Evolutionary conservation across 2,329 filamentous ascomycete genomes (phyloP), one percentile per base, ranked within the genome.

Genomic region (Volutella citrinella): DNA sequence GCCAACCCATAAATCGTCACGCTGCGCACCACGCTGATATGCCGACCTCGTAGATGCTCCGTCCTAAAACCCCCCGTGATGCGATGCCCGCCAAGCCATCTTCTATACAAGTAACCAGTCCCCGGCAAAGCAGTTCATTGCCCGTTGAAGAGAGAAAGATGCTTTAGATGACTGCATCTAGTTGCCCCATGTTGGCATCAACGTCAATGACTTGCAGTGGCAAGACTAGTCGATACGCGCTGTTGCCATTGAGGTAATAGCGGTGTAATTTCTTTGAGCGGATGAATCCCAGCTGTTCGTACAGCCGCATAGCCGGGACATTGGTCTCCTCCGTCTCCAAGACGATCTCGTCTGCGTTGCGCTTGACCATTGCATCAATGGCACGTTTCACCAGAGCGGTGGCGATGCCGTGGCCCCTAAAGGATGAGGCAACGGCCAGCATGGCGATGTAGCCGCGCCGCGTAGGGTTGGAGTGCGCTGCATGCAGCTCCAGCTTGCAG

Each of bases 261-360:
- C 93, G 76, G 62, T 97, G 90, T 33, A 98, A 65, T 41, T 89
- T 86, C 64, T 98, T 98, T 40, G 87, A 95, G 32, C 91, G 75
- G 15, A 97, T 63, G 55, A 98, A 98, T 0, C 93, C 93, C 7
- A 98, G 71, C 1, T 89, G 75, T 61, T 98, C 91, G 62, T 98
- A 98, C 9, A 98, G 69, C 46, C 88, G 85, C 69, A 97, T 87
- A 14, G 90, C 93, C 1, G 89, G 82, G 2, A 80, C 78, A 57
- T 98, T 98, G 12, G 84, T 87, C 61, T 94, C 88, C 65, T 98
- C 93, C 0, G 93, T 98, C 66, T 98, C 93, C 18, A 98, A 77
- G 3, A 94, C 91, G 41, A 98, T 82, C 67, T 98, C 93, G 57
- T 97, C 91, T 16, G 93, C 93, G 51, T 86, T 76, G 32, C 84